Conservation (phyloP, 768 basidiomycete genomes). For the Boletus reticulatus region DNA sequence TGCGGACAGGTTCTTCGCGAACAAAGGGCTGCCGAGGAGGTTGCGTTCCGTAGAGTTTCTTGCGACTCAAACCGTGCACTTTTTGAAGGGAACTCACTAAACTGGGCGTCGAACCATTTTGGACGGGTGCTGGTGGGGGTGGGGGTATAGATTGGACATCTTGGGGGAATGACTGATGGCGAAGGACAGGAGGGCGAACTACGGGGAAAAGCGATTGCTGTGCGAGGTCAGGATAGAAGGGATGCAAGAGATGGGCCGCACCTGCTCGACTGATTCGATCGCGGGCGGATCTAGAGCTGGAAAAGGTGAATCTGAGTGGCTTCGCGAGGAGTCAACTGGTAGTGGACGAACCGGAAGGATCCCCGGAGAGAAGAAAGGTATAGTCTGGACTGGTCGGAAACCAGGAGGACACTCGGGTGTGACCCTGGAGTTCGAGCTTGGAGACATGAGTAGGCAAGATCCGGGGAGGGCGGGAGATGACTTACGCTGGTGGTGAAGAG, state of each 20-base stretch:
- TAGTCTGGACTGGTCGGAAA: constrained; percentile 40
- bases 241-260: background rate
- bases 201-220: constrained; percentile 1
- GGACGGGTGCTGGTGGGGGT: constrained; percentile 4
- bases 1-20: constrained; percentile 45
- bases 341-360: constrained; percentile 20
- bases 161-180: constrained; percentile 30
- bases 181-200: constrained; percentile 21
- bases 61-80: constrained; percentile 67
- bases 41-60: constrained; percentile 59
- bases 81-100: constrained; percentile 64
- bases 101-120: constrained; percentile 38
- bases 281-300: constrained; percentile 11
- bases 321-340: background rate
- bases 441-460: background rate
- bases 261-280: constrained; percentile 13
- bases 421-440: constrained; percentile 27
- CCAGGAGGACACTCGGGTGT: constrained; percentile 32
- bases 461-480: background rate
- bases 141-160: constrained; percentile 21
- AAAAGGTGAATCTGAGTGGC: background rate
- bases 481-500: constrained; percentile 50
- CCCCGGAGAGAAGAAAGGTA: constrained; percentile 45
- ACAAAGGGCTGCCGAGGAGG: constrained; percentile 52
- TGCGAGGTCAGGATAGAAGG: constrained; percentile 9